These are phyloP conservation scores for Maudiozyma serrabonitensis DNA, from an alignment of 805 yeast genomes.

Conservation along the genomic window DNA sequence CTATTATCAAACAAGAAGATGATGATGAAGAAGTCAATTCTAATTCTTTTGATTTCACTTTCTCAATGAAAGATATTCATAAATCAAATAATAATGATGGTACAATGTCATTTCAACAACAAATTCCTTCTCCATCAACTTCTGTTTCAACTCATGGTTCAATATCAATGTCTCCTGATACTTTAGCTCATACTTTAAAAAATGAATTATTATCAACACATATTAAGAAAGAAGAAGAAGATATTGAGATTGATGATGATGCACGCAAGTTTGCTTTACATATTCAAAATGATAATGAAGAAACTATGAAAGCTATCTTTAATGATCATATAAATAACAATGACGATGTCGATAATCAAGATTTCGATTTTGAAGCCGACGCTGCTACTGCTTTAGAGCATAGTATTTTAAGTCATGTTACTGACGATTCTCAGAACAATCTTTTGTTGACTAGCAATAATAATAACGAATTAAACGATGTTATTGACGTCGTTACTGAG, in stretches of 20 bases:
- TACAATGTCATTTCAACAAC: not conserved
- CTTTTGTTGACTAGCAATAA: not conserved
- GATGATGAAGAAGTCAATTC: not conserved
- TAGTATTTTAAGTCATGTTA: not conserved
- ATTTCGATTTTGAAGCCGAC: not conserved
- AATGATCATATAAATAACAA: not conserved
- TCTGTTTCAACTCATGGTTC: not conserved
- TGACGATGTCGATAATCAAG: not conserved
- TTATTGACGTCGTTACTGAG: not conserved
- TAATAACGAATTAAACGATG: not conserved
- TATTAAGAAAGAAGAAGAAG: not conserved
- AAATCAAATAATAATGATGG: not conserved
- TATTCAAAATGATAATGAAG: not conserved
- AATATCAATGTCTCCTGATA: not conserved
- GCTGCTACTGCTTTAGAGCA: not conserved
- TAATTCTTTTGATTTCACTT: not conserved
- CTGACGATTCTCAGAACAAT: not conserved
- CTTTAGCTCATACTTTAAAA: not conserved
- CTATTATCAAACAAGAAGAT: not conserved
- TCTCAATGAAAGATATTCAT: not conserved
- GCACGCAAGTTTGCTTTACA: not conserved
- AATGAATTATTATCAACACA: not conserved
- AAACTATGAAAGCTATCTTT: not conserved
- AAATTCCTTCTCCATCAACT: constrained; percentile 1
- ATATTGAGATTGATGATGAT: not conserved